A percentile compares a stretch with the other conserved stretches of the same genome.
Conservation (phyloP, 2,329 filamentous ascomycete species). For the Westerdykella aurantiaca region DNA sequence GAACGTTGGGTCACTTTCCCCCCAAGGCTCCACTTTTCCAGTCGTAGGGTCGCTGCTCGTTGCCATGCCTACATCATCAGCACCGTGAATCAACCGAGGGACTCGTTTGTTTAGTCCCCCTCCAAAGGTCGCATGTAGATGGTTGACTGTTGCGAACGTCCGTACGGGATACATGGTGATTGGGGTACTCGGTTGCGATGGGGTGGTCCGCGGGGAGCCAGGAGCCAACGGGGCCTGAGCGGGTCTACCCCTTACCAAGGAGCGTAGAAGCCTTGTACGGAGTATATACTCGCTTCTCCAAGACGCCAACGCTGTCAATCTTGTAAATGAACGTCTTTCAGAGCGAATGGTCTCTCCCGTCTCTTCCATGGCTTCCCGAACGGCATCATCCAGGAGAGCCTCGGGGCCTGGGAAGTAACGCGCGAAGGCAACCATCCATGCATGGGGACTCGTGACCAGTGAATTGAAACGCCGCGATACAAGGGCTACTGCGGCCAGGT, state of each 20-base stretch:
- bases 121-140: slow-evolving; percentile 72
- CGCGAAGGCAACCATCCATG: slow-evolving; percentile 88
- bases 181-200: slow-evolving; percentile 10
- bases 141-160: slow-evolving; percentile 74
- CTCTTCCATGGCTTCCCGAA: slow-evolving; percentile 42
- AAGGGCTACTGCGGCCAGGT: slow-evolving; percentile 73
- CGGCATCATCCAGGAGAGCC: slow-evolving; percentile 40
- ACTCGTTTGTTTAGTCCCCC: slow-evolving; percentile 61
- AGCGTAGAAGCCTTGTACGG: slow-evolving; percentile 75
- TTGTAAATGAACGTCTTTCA: slow-evolving; percentile 72
- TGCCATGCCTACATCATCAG: slow-evolving; percentile 70
- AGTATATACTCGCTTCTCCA: slow-evolving; percentile 96
- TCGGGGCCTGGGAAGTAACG: slow-evolving; percentile 81
- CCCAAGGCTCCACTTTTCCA: slow-evolving; percentile 77
- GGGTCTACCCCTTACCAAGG: slow-evolving; percentile 76
- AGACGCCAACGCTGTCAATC: slow-evolving; percentile 76
- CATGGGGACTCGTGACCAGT: slow-evolving; percentile 83
- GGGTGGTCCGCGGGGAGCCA: slow-evolving; percentile 45
- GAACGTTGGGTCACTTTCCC: slow-evolving; percentile 65
- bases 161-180: slow-evolving; percentile 44
- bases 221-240: slow-evolving; percentile 48
- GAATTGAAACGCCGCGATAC: slow-evolving; percentile 84
- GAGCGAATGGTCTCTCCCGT: slow-evolving; percentile 51
- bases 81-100: slow-evolving; percentile 76
- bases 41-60: slow-evolving; percentile 73